Evolutionary conservation across 1,284 basidiomycete species (phyloP).

Genomic region (Apiotrichum sp.): DNA sequence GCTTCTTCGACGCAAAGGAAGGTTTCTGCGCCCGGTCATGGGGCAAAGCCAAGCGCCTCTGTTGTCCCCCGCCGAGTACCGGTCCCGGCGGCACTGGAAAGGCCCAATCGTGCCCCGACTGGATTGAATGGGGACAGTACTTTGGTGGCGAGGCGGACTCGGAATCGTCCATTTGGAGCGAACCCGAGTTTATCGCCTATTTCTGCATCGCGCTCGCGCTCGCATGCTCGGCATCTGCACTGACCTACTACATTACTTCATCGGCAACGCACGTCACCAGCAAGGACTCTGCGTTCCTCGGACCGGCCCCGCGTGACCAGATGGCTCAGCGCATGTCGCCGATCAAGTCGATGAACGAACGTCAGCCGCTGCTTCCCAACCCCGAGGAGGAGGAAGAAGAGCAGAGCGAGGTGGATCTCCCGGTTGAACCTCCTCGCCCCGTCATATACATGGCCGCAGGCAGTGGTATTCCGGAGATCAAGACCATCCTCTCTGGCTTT

Average conservation of each 20-base stretch:
- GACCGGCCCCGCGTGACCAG: constrained; percentile 40
- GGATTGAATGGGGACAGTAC: constrained; percentile 65
- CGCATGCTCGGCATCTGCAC: constrained; percentile 63
- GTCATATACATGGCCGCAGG: constrained; percentile 88
- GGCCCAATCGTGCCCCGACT: constrained; percentile 57
- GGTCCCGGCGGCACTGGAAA: constrained; percentile 21
- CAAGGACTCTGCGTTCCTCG: constrained; percentile 72
- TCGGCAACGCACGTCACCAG: constrained; percentile 79
- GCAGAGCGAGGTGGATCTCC: not conserved
- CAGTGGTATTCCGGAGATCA: constrained; percentile 94
- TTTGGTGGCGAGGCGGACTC: constrained; percentile 19
- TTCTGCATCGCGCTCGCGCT: constrained; percentile 69
- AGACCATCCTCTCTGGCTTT: constrained; percentile 91
- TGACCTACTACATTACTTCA: constrained; percentile 82
- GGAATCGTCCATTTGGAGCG: constrained; percentile 25
- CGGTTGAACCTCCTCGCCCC: constrained; percentile 50
- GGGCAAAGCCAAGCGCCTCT: constrained; percentile 74
- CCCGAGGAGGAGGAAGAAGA: not conserved
- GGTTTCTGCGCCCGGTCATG: constrained; percentile 71
- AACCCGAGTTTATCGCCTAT: constrained; percentile 63
- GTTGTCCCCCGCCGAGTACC: constrained; percentile 54
- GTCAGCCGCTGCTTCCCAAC: constrained; percentile 21
- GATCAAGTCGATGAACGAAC: constrained; percentile 19
- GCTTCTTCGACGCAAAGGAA: constrained; percentile 89
- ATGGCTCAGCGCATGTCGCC: constrained; percentile 9